Base-by-base conservation (phyloP, 345 rosid species). In the Acer negundo region DNA sequence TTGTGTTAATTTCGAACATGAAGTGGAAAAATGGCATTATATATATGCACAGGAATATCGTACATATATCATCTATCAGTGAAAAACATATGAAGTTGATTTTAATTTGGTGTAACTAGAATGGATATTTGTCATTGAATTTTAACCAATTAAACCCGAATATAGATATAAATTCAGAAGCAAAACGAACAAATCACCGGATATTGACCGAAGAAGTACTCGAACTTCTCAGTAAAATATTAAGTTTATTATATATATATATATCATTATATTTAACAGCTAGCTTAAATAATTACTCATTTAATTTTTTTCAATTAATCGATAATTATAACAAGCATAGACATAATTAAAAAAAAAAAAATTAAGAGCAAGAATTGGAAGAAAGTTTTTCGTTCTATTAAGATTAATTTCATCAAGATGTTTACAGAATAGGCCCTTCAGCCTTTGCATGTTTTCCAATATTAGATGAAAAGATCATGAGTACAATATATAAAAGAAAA, bases 331-430 rank as follows among this genome's bases (percentile, higher is more conserved):
- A 53, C n/a, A 53, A 16, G 58, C 11, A 6, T 15, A 53, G 11
- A 16, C 58, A 53, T 53, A 53, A 42, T 42, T 42, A 42, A 42
- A 42, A 42, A 42, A 42, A 42, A 42, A 42, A 53, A 6, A 23
- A 24, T 20, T 2, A 2, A 62, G 53, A 47, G 73, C 19, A 3
- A 49, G 0, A 7, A 22, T 59, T 73, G 38, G 38, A 35, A 5
- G 11, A 6, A 24, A 42, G 46, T 7, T 61, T n/a, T 73, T 62
- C 68, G 44, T 62, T 62, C 55, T 40, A 23, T 47, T 63, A 10
- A 74, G 35, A 62, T 46, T 24, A 1, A 59, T n/a, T 19, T 59
- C 26, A 59, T 62, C 58, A 47, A 73, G 12, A 73, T 44, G 76
- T 61, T 53, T 3, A 26, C 17, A 35, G 46, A 40, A 4, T 8